These are phyloP conservation scores for Pythium brassicae DNA, from an alignment of 352 stramenopile species.

Conservation along the genomic window DNA sequence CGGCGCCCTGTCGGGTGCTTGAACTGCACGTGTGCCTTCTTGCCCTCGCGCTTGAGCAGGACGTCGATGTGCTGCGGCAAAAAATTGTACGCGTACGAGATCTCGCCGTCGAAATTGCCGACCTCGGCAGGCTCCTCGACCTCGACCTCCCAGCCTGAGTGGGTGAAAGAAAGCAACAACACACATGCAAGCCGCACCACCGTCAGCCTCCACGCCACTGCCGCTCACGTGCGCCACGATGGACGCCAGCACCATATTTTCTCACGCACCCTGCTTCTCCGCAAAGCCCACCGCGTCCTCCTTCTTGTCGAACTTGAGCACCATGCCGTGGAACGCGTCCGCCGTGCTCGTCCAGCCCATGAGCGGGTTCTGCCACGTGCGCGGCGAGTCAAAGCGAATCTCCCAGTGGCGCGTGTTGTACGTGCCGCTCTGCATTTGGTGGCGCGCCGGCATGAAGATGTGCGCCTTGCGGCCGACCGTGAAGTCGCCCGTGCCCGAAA, in stretches of 20 bases:
- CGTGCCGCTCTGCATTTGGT: conserved; percentile 84
- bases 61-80: conserved; percentile 68
- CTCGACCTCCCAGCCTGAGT: conserved; percentile 74
- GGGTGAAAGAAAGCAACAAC: neutral
- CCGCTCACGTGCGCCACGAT: neutral
- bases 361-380: conserved; percentile 90
- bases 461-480: conserved; percentile 58
- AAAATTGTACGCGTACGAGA: conserved; percentile 88
- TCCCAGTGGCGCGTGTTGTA: conserved; percentile 85
- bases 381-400: conserved; percentile 67
- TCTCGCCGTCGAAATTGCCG: conserved; percentile 70
- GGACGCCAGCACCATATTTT: neutral
- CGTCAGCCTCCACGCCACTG: neutral
- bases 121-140: conserved; percentile 67
- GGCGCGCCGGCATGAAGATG: conserved; percentile 70
- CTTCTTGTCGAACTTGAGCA: conserved; percentile 87
- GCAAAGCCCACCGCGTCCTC: conserved; percentile 76
- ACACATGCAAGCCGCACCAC: neutral
- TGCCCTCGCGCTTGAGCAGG: conserved; percentile 74
- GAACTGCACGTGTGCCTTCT: conserved; percentile 74
- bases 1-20: conserved; percentile 67
- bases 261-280: conserved; percentile 57
- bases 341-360: conserved; percentile 93
- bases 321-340: conserved; percentile 83
- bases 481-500: conserved; percentile 65